Base-by-base conservation (phyloP, 2,329 filamentous ascomycete species). In the Clarireedia hainanense region DNA sequence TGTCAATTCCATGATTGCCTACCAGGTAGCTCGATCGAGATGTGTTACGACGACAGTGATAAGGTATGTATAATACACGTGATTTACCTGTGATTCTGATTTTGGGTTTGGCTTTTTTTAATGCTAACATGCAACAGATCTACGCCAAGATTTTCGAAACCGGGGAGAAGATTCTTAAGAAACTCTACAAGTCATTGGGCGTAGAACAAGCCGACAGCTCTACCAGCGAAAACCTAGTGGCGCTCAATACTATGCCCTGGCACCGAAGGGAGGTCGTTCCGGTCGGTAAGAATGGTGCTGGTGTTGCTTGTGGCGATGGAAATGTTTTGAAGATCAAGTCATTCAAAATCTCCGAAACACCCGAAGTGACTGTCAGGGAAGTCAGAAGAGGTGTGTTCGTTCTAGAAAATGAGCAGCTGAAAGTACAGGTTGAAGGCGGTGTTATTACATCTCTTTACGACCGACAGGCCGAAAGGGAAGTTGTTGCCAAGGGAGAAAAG, bases 1-100 rank as follows among this genome's bases (percentile, higher is more conserved):
- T 97, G 92, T 63, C 94, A 99, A 67, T 99, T 99, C 77, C 94
- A 99, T 63, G 94, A 99, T 69, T 97, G 94, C 69, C 78, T 99
- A 51, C 94, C 94, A 0, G 94, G 94, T 55, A 96, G 90, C 68
- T 89, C 84, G 36, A 97, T 99, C 64, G 91, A 95, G 71, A 96
- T 97, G 91, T 96, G 91, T 71, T 97, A 97, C 66, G 89, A 95
- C 69, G 94, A 99, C 69, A 95, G 91, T 3, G 88, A 96, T 68
- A 81, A 91, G 73, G 81, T 83, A 71, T 69, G 73, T 64, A 46
- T 14, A 34, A 6, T 12, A n/a, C 20, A 2, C 20, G 2, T 17
- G 10, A 34, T 12, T 34, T 12, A 34, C 3, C 12, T 34, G 9
- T 12, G 30, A 34, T 5, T 34, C 30, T 12, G 30, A 34, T 34